Percentiles rank a stretch among this genome's conserved stretches.
phyloP scores from a whole-genome alignment of 148 eudicot genomes.

The Heliamphora exappendiculata region DNA sequence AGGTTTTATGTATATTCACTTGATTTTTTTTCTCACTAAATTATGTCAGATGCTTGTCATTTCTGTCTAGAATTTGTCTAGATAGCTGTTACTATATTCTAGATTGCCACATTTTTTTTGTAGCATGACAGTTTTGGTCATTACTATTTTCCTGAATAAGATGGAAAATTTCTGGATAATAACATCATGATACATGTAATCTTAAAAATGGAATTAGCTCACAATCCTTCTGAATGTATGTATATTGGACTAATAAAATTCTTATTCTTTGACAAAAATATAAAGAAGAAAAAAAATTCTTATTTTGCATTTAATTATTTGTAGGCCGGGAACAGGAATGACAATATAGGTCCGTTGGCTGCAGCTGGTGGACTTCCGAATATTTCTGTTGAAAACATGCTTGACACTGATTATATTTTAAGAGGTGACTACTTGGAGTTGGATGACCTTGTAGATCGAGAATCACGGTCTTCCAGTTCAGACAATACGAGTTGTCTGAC shows the following conservation, averaged over 20 bases:
- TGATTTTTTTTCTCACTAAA: neutral
- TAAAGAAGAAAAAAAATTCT: neutral
- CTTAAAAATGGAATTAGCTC: neutral
- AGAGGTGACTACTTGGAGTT: constrained; percentile 54
- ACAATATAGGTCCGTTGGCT: constrained; percentile 2
- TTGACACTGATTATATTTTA: constrained; percentile 17
- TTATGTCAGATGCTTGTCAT: neutral
- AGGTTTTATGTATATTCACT: neutral
- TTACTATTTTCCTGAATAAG: neutral
- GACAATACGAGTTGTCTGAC: constrained; percentile 39
- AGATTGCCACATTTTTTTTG: neutral
- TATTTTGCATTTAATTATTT: neutral
- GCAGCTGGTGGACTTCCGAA: neutral
- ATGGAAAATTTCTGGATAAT: neutral
- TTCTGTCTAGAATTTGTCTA: neutral
- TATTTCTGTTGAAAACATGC: neutral
- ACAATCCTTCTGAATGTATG: neutral
- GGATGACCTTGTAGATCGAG: constrained; percentile 39
- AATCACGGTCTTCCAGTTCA: constrained; percentile 38
- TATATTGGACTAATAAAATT: neutral
- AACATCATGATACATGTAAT: neutral
- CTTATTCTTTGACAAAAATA: no score
- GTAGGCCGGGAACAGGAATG: constrained; percentile 17
- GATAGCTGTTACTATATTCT: neutral
- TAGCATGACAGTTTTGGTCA: neutral